phyloP scores from a whole-genome alignment of 768 basidiomycete species.

The Macrolepiota dolichaula region DNA sequence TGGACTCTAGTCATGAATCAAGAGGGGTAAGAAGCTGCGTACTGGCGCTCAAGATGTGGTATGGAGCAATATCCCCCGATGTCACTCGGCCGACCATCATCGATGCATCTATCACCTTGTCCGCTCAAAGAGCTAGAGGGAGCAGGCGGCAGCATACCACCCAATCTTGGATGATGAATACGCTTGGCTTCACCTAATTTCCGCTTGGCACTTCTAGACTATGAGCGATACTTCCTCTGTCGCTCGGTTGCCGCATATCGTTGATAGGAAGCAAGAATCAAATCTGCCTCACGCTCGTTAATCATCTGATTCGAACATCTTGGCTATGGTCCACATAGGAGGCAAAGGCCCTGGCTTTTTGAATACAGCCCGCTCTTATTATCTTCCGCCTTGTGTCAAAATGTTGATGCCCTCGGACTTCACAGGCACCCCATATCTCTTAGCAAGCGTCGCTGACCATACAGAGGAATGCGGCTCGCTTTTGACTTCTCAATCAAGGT shows the following conservation, averaged over 20 bases:
- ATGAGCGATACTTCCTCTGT: background rate
- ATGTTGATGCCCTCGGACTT: slow-evolving; percentile 3
- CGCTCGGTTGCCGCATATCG: background rate
- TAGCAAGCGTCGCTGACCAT: background rate
- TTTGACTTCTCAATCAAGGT: background rate
- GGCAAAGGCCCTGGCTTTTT: background rate
- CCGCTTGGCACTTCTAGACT: slow-evolving; percentile 1
- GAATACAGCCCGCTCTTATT: too few relatives aligned
- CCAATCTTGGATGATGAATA: background rate
- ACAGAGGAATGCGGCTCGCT: background rate
- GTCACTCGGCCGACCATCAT: background rate
- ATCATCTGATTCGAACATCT: background rate
- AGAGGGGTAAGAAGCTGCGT: background rate
- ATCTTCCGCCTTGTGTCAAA: background rate
- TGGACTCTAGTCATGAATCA: background rate
- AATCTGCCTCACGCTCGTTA: background rate
- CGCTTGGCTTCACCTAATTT: background rate
- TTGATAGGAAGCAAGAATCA: background rate
- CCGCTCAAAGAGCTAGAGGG: background rate
- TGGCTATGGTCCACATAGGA: background rate
- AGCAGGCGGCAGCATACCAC: background rate
- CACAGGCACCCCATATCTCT: background rate
- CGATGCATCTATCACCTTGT: background rate
- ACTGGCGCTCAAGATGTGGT: background rate
- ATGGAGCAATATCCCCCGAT: background rate